Conservation (phyloP, 129 eudicot species). For the Lactuca sativa region DNA sequence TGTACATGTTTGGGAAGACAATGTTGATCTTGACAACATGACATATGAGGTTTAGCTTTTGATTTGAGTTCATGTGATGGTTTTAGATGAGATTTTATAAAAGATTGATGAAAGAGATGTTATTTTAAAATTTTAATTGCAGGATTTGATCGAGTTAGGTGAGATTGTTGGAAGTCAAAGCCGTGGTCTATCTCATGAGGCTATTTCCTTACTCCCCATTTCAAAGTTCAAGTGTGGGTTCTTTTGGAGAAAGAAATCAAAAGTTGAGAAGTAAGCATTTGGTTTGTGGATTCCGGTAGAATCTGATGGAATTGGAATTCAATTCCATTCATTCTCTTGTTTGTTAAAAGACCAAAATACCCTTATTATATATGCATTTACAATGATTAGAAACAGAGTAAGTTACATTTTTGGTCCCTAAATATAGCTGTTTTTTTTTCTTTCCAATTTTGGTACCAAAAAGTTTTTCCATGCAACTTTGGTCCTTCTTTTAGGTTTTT, state of each 20-base stretch:
- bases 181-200: constrained; percentile 79
- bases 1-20: constrained; percentile 69
- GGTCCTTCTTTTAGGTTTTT: not conserved
- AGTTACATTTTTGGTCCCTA: not conserved
- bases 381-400: too few species aligned
- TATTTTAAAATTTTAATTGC: not conserved
- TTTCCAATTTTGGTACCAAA: not conserved
- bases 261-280: constrained; percentile 20
- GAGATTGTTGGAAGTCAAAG: constrained; percentile 96
- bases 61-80: not conserved
- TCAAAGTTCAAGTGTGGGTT: constrained; percentile 76
- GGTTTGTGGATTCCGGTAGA: not conserved
- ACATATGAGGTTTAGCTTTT: constrained; percentile 56
- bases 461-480: not conserved
- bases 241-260: constrained; percentile 66
- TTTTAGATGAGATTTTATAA: not conserved
- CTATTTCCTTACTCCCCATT: constrained; percentile 70
- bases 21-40: constrained; percentile 87
- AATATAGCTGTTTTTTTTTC: not conserved
- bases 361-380: too few species aligned
- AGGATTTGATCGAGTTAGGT: constrained; percentile 81
- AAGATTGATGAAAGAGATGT: not conserved
- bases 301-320: too few species aligned
- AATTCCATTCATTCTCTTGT: too few species aligned
- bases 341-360: too few species aligned